Conservation (phyloP, 306 rosid species). For the Gillenia trifoliata region DNA sequence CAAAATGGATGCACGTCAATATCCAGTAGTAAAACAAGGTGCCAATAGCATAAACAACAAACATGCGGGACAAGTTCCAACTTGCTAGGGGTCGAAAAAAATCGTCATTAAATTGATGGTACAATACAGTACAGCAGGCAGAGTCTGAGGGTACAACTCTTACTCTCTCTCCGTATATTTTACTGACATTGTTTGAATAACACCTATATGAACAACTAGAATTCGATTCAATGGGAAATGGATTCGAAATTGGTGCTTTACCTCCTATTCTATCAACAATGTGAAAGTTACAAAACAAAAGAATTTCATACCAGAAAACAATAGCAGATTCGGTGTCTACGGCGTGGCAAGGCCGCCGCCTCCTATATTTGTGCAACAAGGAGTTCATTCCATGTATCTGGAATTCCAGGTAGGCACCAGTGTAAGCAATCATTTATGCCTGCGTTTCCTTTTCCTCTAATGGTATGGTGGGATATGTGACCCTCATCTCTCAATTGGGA, state of each 20-base stretch:
- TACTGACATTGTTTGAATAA: not conserved
- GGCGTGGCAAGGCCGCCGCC: not conserved
- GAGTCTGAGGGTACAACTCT: not conserved
- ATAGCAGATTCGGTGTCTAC: slow-evolving; percentile 18
- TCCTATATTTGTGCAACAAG: slow-evolving; percentile 69
- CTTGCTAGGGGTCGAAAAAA: too few species aligned
- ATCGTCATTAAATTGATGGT: too few species aligned
- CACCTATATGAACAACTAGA: not conserved
- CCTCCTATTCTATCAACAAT: slow-evolving; percentile 11
- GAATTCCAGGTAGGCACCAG: slow-evolving; percentile 93
- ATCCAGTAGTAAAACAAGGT: too few species aligned
- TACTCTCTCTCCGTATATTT: too few species aligned
- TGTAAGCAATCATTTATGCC: slow-evolving; percentile 80
- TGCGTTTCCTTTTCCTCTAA: slow-evolving; percentile 51
- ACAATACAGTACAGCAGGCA: not conserved
- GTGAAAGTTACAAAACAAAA: slow-evolving; percentile 14
- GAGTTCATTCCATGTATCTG: slow-evolving; percentile 93
- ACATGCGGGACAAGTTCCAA: too few species aligned
- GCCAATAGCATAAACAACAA: too few species aligned
- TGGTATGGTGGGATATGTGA: slow-evolving; percentile 69
- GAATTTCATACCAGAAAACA: slow-evolving; percentile 19
- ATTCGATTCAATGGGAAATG: not conserved
- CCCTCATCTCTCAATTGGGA: slow-evolving; percentile 91
- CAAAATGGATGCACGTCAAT: too few species aligned
- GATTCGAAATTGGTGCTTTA: slow-evolving; percentile 4